These are phyloP conservation scores for Metarhizium rileyi DNA, from an alignment of 2,329 filamentous ascomycete genomes.

Conservation along the genomic window DNA sequence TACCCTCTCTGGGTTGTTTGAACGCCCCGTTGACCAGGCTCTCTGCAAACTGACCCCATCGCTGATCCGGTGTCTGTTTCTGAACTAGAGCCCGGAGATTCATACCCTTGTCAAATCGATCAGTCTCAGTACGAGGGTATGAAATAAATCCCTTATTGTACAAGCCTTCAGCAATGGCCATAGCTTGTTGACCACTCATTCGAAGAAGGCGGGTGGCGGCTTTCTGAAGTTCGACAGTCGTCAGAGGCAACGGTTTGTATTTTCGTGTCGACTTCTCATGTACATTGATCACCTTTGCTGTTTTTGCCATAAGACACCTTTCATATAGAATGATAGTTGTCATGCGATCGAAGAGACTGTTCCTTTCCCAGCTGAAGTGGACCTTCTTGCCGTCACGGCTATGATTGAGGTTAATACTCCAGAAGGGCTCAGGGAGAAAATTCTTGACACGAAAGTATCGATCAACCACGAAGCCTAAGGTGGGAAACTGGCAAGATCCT, in stretches of 20 bases:
- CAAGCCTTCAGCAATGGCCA: slow-evolving; percentile 76
- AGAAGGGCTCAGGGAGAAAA: slow-evolving; percentile 87
- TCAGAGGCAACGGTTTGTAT: slow-evolving; percentile 87
- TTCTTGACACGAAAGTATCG: slow-evolving; percentile 89
- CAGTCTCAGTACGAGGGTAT: slow-evolving; percentile 94
- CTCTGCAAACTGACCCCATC: slow-evolving; percentile 77
- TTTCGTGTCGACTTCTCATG: slow-evolving; percentile 87
- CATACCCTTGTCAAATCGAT: slow-evolving; percentile 87
- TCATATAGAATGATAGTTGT: slow-evolving; percentile 76
- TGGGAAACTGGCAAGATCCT: slow-evolving; percentile 94
- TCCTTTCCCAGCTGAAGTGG: slow-evolving; percentile 73
- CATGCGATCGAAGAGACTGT: slow-evolving; percentile 80
- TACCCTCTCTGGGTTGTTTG: slow-evolving; percentile 68
- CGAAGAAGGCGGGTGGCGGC: slow-evolving; percentile 80
- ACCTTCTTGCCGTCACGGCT: slow-evolving; percentile 68
- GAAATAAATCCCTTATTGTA: slow-evolving; percentile 96
- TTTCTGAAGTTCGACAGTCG: slow-evolving; percentile 93
- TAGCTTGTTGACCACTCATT: slow-evolving; percentile 86
- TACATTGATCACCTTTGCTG: slow-evolving; percentile 73
- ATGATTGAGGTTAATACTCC: slow-evolving; percentile 81
- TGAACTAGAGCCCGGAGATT: slow-evolving; percentile 70
- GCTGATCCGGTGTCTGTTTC: slow-evolving; percentile 67
- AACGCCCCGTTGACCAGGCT: slow-evolving; percentile 67
- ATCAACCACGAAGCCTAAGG: slow-evolving; percentile 92
- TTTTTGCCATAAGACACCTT: slow-evolving; percentile 66